phyloP scores from a whole-genome alignment of 2,329 filamentous ascomycete species.

The Trichoderma arundinaceum region DNA sequence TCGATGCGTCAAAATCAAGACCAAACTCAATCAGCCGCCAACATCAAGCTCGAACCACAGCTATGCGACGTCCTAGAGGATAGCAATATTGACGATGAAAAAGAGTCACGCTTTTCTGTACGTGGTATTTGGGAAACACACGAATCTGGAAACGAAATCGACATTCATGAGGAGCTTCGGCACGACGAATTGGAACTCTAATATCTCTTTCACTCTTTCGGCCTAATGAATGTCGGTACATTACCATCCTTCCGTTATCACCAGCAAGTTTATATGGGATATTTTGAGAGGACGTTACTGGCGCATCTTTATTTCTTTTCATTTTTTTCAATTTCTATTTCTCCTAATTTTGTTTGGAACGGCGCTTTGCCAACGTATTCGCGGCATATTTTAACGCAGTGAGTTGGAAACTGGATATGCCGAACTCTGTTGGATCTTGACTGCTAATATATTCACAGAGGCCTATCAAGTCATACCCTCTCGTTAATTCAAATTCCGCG shows the following conservation, averaged over 20 bases:
- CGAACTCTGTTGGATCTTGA: neutral
- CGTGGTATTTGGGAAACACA: slow-evolving; percentile 38
- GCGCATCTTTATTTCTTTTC: neutral
- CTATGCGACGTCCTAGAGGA: slow-evolving; percentile 38
- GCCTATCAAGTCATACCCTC: neutral
- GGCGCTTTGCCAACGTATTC: neutral
- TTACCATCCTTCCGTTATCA: neutral
- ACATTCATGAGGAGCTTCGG: slow-evolving; percentile 37
- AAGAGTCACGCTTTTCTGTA: slow-evolving; percentile 36
- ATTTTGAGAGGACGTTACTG: neutral
- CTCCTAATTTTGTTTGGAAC: neutral
- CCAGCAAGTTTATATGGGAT: neutral
- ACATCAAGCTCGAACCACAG: slow-evolving; percentile 40
- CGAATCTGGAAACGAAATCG: slow-evolving; percentile 35
- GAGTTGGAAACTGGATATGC: neutral
- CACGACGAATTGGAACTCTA: slow-evolving; percentile 39
- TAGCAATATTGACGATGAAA: slow-evolving; percentile 35
- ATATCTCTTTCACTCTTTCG: neutral
- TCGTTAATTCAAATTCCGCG: neutral
- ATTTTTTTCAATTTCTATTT: neutral
- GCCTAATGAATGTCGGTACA: neutral
- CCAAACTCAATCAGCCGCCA: slow-evolving; percentile 20
- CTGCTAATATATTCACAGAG: neutral
- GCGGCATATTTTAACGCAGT: neutral
- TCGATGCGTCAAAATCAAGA: slow-evolving; percentile 34